A percentile compares a stretch with the other conserved stretches of the same genome.
Conservation (phyloP, 2,329 filamentous ascomycete genomes). For the Monosporascus sp. region DNA sequence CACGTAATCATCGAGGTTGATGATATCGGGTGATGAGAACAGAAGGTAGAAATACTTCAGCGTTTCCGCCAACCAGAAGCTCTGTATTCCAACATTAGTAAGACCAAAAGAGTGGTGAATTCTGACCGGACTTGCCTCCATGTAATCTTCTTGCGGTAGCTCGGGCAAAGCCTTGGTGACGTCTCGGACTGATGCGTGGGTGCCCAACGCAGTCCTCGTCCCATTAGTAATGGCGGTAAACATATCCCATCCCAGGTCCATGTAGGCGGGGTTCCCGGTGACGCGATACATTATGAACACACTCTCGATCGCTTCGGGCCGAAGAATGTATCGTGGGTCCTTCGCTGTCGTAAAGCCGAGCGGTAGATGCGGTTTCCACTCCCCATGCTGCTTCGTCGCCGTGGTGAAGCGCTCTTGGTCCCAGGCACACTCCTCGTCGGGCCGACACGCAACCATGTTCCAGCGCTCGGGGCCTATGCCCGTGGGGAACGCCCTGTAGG, state of each 20-base stretch:
- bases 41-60: background rate
- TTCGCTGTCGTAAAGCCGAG: slow-evolving; percentile 52
- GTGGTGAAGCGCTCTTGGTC: slow-evolving; percentile 14
- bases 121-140: slow-evolving; percentile 19
- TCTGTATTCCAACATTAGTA: background rate
- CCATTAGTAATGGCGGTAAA: slow-evolving; percentile 22
- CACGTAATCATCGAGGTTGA: background rate
- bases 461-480: slow-evolving; percentile 59
- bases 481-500: slow-evolving; percentile 50
- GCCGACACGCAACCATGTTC: slow-evolving; percentile 38
- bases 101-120: background rate
- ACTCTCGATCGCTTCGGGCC: slow-evolving; percentile 29
- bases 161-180: slow-evolving; percentile 41
- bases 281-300: slow-evolving; percentile 28
- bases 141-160: slow-evolving; percentile 37
- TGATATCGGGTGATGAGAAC: background rate
- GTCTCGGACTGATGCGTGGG: slow-evolving; percentile 21
- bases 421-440: slow-evolving; percentile 28
- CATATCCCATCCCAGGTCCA: slow-evolving; percentile 27
- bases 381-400: slow-evolving; percentile 15
- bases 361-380: slow-evolving; percentile 24
- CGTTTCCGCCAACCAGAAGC: background rate
- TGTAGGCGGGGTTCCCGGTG: slow-evolving; percentile 20
- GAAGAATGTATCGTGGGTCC: slow-evolving; percentile 28
- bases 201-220: slow-evolving; percentile 19